phyloP scores from a whole-genome alignment of 2,329 filamentous ascomycete species.

The Ophiostoma sp. region DNA sequence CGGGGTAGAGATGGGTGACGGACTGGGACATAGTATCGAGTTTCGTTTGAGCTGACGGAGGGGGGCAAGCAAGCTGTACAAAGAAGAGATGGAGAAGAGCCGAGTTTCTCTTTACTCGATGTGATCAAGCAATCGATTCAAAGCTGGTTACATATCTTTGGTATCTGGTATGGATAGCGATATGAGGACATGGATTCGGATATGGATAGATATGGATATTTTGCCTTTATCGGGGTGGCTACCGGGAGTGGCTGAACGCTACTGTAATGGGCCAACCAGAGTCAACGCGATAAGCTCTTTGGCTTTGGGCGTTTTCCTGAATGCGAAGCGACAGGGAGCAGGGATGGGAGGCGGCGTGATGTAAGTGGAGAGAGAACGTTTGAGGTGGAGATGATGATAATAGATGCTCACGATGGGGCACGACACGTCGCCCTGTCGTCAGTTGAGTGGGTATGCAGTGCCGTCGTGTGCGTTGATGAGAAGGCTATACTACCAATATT shows the following conservation, averaged over 20 bases:
- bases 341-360: not conserved
- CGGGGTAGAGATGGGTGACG: not conserved
- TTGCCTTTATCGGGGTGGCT: slow-evolving; percentile 8
- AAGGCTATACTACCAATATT: too few relatives aligned
- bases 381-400: not conserved
- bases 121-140: slow-evolving; percentile 24
- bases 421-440: not conserved
- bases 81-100: too few relatives aligned
- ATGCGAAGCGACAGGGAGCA: not conserved
- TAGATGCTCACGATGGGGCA: not conserved
- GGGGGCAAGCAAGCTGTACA: not conserved
- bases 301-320: not conserved
- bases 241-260: slow-evolving; percentile 3
- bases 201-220: not conserved
- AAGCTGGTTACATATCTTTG: not conserved
- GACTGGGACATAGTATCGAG: too few relatives aligned
- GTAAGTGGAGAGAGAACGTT: not conserved
- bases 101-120: slow-evolving; percentile 22
- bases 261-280: slow-evolving; percentile 13
- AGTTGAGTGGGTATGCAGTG: not conserved
- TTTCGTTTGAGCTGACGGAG: not conserved
- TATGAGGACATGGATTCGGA: not conserved
- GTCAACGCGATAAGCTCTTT: slow-evolving; percentile 13
- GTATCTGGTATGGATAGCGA: not conserved
- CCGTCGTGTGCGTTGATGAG: too few relatives aligned